Evolutionary conservation across 805 yeast species (phyloP), one percentile per base, ranked within the genome.

Genomic region (Metschnikowia lunata): DNA sequence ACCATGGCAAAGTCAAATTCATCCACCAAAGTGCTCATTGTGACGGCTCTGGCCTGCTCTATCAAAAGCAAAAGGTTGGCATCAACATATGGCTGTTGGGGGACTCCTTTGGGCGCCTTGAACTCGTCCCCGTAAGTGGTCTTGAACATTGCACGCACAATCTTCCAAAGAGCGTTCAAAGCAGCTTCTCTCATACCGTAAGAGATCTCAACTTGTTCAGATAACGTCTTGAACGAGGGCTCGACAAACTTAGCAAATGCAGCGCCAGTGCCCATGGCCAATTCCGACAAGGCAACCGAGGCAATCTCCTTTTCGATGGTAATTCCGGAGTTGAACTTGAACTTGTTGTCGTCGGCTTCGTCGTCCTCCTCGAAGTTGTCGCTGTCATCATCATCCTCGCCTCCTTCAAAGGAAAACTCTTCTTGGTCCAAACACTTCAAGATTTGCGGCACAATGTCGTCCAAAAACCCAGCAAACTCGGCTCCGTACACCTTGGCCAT

Each of bases 251-350:
- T 81, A 58, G 82, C 78, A 68, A 91, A 89, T 42, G 81, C 81
- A 46, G 79, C 82, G 60, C 89, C 85, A 39, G 96, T 86, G 56
- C 95, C 97, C 43, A 77, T 66, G 41, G 96, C 96, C 62, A 90
- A 78, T 62, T 93, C 98, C 39, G 87, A 80, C 54, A 89, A 69
- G 7, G 96, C 93, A 59, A 88, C 88, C 37, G 90, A 78, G n/a
- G 96, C 96, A 54, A 88, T 87, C 70, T 90, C 97, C 69, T 91
- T 91, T 71, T 91, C 99, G 57, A 87, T 84, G 53, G 97, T 88
- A 57, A 93, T 80, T 73, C 96, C 97, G 40, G 96, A 85, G 76
- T 89, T 90, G 51, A 93, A 89, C 56, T 87, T 84, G 66, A 88
- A 73, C 50, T 85, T 84, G 58, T 84, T 84, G 49, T 77, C 82